Conservation (phyloP, 176 grass and related monocot species). For the Typha latifolia region DNA sequence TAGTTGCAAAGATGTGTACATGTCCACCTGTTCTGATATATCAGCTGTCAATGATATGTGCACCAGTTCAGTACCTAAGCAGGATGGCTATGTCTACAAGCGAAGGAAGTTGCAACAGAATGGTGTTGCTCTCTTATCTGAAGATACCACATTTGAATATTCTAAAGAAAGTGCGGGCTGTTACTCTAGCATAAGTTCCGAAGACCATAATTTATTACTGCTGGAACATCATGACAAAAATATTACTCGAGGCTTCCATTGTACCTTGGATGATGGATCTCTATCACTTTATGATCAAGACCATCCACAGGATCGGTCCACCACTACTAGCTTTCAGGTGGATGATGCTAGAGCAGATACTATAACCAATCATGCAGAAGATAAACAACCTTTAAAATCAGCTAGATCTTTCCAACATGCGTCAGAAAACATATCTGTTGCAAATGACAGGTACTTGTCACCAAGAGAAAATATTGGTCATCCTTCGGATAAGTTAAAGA, state of each 20-base stretch:
- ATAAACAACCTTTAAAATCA: background rate
- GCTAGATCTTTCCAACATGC: background rate
- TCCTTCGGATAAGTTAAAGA: constrained; percentile 22
- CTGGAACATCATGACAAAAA: background rate
- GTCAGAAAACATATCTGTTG: constrained; percentile 9
- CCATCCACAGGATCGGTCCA: background rate
- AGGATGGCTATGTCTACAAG: constrained; percentile 48
- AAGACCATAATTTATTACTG: constrained; percentile 26
- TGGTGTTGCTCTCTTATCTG: constrained; percentile 29
- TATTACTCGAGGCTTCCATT: background rate
- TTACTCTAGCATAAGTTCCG: constrained; percentile 12
- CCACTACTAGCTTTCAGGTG: background rate
- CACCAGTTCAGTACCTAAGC: constrained; percentile 38
- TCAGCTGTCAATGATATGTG: constrained; percentile 16
- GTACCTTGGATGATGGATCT: constrained; percentile 17
- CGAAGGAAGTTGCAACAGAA: constrained; percentile 50
- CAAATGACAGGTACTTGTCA: constrained; percentile 9
- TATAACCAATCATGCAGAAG: background rate
- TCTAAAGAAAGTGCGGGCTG: constrained; percentile 8
- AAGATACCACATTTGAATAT: constrained; percentile 27
- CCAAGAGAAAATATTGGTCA: constrained; percentile 22
- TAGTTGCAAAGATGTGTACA: constrained; percentile 16
- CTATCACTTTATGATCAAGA: background rate
- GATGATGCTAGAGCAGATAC: background rate
- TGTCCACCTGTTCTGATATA: constrained; percentile 25